Percentiles rank a stretch among this genome's conserved stretches.
phyloP scores from a whole-genome alignment of 1,284 basidiomycete species.

The Flammula alnicola region DNA sequence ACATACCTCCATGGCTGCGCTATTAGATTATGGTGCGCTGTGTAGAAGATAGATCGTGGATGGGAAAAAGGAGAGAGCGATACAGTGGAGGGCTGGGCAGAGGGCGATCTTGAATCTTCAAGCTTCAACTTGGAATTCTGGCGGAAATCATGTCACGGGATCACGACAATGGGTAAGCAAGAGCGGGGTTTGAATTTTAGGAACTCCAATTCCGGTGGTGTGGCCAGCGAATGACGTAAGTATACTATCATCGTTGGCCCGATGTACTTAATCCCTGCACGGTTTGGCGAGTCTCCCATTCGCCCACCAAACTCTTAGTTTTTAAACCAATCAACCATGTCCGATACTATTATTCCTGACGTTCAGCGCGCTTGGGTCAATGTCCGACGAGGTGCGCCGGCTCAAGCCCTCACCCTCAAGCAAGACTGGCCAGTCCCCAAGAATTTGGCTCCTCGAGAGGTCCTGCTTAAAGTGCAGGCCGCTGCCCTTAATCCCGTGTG shows the following conservation, averaged over 20 bases:
- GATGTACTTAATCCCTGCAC: too few species aligned
- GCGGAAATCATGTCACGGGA: constrained; percentile 31
- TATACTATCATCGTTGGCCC: too few species aligned
- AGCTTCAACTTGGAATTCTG: constrained; percentile 29
- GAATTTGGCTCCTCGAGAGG: constrained; percentile 47
- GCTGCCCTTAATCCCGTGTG: constrained; percentile 74
- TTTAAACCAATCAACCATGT: neutral
- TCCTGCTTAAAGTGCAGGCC: constrained; percentile 65
- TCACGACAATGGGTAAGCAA: constrained; percentile 30
- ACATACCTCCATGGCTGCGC: constrained; percentile 47
- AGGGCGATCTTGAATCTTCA: constrained; percentile 42
- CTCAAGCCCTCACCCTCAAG: constrained; percentile 48
- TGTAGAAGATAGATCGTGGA: constrained; percentile 20
- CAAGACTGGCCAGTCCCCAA: constrained; percentile 51
- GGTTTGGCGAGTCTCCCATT: too few species aligned
- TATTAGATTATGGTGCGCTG: constrained; percentile 22
- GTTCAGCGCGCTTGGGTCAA: constrained; percentile 39
- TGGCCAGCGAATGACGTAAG: too few species aligned
- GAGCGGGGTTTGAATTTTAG: constrained; percentile 31
- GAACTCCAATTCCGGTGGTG: too few species aligned
- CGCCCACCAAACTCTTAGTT: too few species aligned
- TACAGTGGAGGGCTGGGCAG: constrained; percentile 36
- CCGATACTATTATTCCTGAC: constrained; percentile 6
- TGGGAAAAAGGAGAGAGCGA: constrained; percentile 20
- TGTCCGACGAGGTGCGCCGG: constrained; percentile 45